These are phyloP conservation scores for Clonostachys solani DNA, from an alignment of 2,329 filamentous ascomycete species.

Conservation along the genomic window DNA sequence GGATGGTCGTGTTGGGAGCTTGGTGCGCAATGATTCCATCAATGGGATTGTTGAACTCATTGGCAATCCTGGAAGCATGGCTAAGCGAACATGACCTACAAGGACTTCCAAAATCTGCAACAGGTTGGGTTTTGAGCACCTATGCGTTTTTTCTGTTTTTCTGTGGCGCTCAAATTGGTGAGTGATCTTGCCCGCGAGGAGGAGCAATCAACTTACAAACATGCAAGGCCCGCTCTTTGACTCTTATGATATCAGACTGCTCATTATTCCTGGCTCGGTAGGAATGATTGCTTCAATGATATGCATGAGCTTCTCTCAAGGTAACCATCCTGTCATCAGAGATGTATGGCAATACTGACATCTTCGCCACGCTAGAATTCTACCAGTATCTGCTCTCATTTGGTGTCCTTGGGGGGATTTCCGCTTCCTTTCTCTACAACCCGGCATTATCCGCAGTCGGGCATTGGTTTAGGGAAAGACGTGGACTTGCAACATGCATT, in stretches of 20 bases:
- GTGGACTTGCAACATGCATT: too few species aligned
- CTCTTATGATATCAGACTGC: slow-evolving; percentile 54
- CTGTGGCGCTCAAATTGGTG: slow-evolving; percentile 53
- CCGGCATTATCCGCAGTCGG: too few species aligned
- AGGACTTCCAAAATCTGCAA: slow-evolving; percentile 50
- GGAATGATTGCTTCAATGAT: slow-evolving; percentile 51
- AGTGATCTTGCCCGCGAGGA: not conserved
- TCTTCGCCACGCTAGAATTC: too few species aligned
- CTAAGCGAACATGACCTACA: slow-evolving; percentile 59
- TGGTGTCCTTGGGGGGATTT: too few species aligned
- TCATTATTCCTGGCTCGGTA: slow-evolving; percentile 55
- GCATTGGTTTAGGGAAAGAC: too few species aligned
- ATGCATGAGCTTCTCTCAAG: slow-evolving; percentile 40
- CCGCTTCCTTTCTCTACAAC: too few species aligned
- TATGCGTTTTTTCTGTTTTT: slow-evolving; percentile 70
- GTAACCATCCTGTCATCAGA: too few species aligned
- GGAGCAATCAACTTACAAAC: too few species aligned
- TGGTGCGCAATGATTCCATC: slow-evolving; percentile 62
- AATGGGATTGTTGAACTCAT: slow-evolving; percentile 63
- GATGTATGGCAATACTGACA: too few species aligned
- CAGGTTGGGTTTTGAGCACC: slow-evolving; percentile 71
- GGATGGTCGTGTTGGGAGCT: slow-evolving; percentile 67
- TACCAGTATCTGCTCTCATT: too few species aligned
- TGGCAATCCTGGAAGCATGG: slow-evolving; percentile 65
- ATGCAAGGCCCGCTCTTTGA: slow-evolving; percentile 60